A percentile compares a stretch with the other conserved stretches of the same genome.
Conservation (phyloP, 345 rosid genomes). For the Lumnitzera racemosa region DNA sequence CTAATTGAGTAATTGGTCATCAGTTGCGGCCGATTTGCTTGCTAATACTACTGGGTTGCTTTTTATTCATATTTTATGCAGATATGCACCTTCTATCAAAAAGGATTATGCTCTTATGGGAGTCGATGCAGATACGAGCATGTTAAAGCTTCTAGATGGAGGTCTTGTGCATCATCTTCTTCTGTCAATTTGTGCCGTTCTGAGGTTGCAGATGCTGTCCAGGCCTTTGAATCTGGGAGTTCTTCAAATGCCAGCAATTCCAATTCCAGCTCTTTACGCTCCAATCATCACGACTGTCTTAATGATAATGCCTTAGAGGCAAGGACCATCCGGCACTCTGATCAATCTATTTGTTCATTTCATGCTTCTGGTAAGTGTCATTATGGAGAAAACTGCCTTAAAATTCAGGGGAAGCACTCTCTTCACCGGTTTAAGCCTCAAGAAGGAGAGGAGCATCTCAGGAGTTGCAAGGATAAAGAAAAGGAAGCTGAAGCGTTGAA, state of each 20-base stretch:
- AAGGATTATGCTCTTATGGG: conserved; percentile 74
- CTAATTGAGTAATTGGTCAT: background rate
- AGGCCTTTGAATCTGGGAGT: conserved; percentile 15
- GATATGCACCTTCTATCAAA: conserved; percentile 92
- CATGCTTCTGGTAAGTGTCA: conserved; percentile 87
- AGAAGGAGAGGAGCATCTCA: conserved; percentile 71
- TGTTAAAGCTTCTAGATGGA: conserved; percentile 36
- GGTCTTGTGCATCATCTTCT: conserved; percentile 50
- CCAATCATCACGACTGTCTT: conserved; percentile 17
- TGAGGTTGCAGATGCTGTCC: conserved; percentile 18
- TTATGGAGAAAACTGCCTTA: conserved; percentile 72
- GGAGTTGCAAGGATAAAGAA: conserved; percentile 68
- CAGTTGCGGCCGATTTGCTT: background rate
- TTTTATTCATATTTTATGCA: conserved; percentile 20
- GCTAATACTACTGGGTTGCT: background rate
- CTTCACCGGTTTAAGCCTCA: conserved; percentile 81
- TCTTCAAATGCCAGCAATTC: conserved; percentile 15
- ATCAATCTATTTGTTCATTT: conserved; percentile 68
- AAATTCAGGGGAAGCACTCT: conserved; percentile 76
- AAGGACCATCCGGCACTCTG: conserved; percentile 40
- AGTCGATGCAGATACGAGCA: conserved; percentile 87
- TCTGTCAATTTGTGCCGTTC: conserved; percentile 26
- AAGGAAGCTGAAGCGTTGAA: conserved; percentile 60
- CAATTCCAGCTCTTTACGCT: conserved; percentile 19
- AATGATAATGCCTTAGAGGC: conserved; percentile 27